A percentile compares a stretch with the other conserved stretches of the same genome.
Conservation (phyloP, 495 filamentous ascomycete species). For the Annulohypoxylon bovei region DNA sequence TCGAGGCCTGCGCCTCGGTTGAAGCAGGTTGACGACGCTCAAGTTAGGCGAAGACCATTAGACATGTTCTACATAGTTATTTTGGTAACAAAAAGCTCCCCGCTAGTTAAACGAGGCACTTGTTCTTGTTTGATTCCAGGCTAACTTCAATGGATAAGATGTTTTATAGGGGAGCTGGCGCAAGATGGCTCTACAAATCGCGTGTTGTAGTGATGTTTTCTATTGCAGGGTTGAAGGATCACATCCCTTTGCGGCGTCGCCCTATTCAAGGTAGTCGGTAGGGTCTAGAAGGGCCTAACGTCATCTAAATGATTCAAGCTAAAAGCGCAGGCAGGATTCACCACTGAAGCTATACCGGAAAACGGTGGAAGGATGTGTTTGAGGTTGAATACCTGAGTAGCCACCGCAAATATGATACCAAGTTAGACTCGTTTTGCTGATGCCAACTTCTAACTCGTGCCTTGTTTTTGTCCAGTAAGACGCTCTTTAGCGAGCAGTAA, state of each 20-base stretch:
- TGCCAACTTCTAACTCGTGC: neutral
- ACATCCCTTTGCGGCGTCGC: neutral
- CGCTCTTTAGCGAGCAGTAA: neutral
- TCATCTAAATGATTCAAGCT: constrained; percentile 23
- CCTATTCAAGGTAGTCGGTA: neutral
- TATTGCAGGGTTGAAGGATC: constrained; percentile 34
- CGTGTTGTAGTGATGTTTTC: constrained; percentile 2
- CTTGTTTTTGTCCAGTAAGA: neutral
- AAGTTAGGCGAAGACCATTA: neutral
- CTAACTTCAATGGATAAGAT: neutral
- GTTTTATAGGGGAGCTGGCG: neutral
- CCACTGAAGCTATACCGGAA: constrained; percentile 2
- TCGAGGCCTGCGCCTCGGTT: constrained; percentile 21
- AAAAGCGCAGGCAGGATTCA: neutral
- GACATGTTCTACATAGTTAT: neutral
- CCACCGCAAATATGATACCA: neutral
- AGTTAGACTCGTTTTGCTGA: constrained; percentile 1
- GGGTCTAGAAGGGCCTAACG: neutral
- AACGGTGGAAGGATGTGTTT: constrained; percentile 27
- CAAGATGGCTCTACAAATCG: neutral
- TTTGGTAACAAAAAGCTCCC: neutral
- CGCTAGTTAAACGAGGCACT: neutral
- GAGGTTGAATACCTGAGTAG: constrained; percentile 15
- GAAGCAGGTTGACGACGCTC: neutral
- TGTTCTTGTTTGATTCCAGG: neutral